Percentiles rank a stretch among this genome's conserved stretches.
These are phyloP conservation scores for Plasmodium billcollinsi DNA, from an alignment of 169 alveolate species.

Conservation along the genomic window DNA sequence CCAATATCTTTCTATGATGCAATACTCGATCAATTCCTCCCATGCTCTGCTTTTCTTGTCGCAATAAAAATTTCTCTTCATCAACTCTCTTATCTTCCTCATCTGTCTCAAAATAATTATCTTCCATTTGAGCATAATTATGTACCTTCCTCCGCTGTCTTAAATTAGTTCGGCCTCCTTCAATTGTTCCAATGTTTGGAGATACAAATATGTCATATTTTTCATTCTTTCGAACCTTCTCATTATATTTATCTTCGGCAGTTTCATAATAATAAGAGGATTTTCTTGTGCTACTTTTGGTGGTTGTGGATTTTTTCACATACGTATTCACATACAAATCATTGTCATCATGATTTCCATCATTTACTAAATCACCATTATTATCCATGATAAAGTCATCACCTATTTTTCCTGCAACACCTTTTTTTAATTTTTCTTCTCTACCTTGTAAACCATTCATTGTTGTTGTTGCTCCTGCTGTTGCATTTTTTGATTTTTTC, in stretches of 20 bases:
- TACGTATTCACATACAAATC: conserved; percentile 61
- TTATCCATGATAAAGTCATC: not conserved
- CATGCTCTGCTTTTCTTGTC: conserved; percentile 76
- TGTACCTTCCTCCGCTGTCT: conserved; percentile 56
- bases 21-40: conserved; percentile 88
- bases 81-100: conserved; percentile 76
- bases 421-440: conserved; percentile 27
- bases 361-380: conserved; percentile 7
- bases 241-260: conserved; percentile 53
- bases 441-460: conserved; percentile 7
- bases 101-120: conserved; percentile 65
- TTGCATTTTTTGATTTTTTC: not conserved
- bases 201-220: conserved; percentile 64
- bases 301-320: conserved; percentile 42
- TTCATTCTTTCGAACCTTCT: conserved; percentile 28
- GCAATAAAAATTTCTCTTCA: conserved; percentile 69
- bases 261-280: conserved; percentile 19
- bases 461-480: not conserved
- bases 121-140: conserved; percentile 62
- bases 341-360: conserved; percentile 62
- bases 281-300: conserved; percentile 6
- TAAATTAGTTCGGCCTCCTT: conserved; percentile 64
- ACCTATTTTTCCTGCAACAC: conserved; percentile 18
- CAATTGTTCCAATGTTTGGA: conserved; percentile 54
- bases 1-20: conserved; percentile 79